Evolutionary conservation across 2,329 filamentous ascomycete genomes (phyloP), one percentile per base, ranked within the genome.

Genomic region (Lithohypha guttulata): DNA sequence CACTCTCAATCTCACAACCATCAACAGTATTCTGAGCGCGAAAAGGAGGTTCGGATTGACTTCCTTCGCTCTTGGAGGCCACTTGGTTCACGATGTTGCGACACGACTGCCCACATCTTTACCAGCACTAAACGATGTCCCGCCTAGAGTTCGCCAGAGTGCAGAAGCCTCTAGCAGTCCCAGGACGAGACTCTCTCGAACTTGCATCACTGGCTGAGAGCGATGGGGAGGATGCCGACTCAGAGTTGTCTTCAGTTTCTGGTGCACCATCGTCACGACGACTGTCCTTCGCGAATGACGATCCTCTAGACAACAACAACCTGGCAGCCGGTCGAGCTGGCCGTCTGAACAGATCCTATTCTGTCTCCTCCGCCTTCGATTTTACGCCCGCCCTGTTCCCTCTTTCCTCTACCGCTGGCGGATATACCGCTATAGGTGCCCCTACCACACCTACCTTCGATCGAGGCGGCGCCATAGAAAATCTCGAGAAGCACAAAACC

Each of bases 381-480:
- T 95, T 95, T 59, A 80, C 84, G n/a, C 77, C 81, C 42, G 93
- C 86, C 52, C 71, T 98, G 30, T 96, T 95, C 54, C 91, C 91
- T 1, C 69, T 98, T 34, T 91, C 85, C 36, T 86, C 87, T 32
- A 89, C 84, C 1, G 68, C 81, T 3, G 76, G 75, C 39, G 76
- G 81, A 26, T 98, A 98, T 62, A 84, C 87, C 28, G 84, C 86
- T 9, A 71, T 98, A 11, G 89, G 86, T 22, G 79, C 81, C 18
- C 78, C 86, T 25, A 77, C 77, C 4, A 73, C 78, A 26, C 53
- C 64, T 18, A 44, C 48, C 22, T 45, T 56, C 21, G 66, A 77
- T 51, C 60, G 70, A 42, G 59, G 70, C 45, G 74, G 73, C 11
- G 54, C 81, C 15, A 74, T 76, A n/a, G 82, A 81, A 44, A 85